Evolutionary conservation across 345 rosid genomes (phyloP).

Genomic region (Eucalyptus pumila): DNA sequence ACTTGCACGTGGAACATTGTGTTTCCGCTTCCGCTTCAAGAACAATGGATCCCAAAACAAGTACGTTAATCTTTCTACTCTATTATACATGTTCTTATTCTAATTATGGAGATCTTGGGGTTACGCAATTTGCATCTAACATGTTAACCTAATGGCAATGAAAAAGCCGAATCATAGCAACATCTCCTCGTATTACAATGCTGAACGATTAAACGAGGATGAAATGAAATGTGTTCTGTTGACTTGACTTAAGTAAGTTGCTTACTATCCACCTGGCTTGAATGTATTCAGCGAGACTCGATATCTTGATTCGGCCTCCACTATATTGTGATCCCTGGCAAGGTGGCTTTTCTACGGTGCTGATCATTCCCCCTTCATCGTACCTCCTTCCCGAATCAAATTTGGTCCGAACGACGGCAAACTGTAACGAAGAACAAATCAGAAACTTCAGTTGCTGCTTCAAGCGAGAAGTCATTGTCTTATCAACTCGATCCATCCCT

Average conservation of each 20-base stretch:
- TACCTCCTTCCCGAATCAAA: background rate
- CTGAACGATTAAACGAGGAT: background rate
- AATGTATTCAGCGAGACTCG: background rate
- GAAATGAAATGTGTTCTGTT: background rate
- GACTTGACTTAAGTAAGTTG: background rate
- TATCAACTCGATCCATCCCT: background rate
- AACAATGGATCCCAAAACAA: too few species aligned
- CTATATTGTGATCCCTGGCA: background rate
- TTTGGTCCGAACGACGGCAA: background rate
- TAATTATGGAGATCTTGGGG: too few species aligned
- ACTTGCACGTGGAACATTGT: too few species aligned
- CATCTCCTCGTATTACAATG: background rate
- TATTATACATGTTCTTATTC: too few species aligned
- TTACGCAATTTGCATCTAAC: too few species aligned
- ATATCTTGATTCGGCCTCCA: background rate
- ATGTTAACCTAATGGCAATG: background rate
- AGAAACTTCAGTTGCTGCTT: background rate
- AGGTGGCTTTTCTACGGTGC: background rate
- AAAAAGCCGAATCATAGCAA: background rate
- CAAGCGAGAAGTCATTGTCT: background rate
- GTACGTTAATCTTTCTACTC: too few species aligned
- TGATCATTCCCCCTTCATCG: background rate
- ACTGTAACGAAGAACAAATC: background rate
- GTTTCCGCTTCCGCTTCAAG: too few species aligned
- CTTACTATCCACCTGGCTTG: conserved; percentile 1